Evolutionary conservation across 1,284 basidiomycete genomes (phyloP).

Genomic region (Apiotrichum laibachii): DNA sequence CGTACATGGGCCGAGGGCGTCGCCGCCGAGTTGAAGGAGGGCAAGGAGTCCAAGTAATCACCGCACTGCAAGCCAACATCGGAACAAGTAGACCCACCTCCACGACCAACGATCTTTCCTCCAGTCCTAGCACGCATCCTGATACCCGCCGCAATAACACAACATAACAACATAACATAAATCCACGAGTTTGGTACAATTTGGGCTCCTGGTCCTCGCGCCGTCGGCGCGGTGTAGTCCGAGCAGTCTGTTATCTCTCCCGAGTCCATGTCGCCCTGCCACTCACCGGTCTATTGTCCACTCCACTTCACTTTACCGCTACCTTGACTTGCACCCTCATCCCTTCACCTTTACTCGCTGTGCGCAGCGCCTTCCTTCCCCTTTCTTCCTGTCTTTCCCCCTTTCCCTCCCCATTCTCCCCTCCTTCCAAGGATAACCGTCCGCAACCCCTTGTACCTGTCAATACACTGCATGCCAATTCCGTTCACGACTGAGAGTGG

Average conservation of each 20-base stretch:
- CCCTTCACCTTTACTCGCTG: too few relatives aligned
- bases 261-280: too few relatives aligned
- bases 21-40: conserved; percentile 1
- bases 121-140: too few relatives aligned
- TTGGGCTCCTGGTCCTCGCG: too few relatives aligned
- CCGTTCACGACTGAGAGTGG: conserved; percentile 1
- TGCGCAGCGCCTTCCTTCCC: not conserved
- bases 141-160: too few relatives aligned
- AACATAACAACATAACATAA: too few relatives aligned
- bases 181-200: too few relatives aligned
- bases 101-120: not conserved
- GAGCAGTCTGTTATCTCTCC: too few relatives aligned
- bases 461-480: conserved; percentile 17
- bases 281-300: too few relatives aligned
- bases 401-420: not conserved
- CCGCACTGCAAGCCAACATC: not conserved
- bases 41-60: not conserved
- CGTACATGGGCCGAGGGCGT: conserved; percentile 34
- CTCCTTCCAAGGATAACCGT: not conserved
- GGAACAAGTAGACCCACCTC: not conserved
- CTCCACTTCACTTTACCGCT: too few relatives aligned
- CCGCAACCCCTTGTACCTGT: conserved; percentile 8
- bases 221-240: too few relatives aligned
- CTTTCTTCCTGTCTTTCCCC: not conserved
- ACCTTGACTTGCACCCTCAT: too few relatives aligned